Evolutionary conservation across 495 filamentous ascomycete genomes (phyloP).

Genomic region (Corynascus novoguineensis): DNA sequence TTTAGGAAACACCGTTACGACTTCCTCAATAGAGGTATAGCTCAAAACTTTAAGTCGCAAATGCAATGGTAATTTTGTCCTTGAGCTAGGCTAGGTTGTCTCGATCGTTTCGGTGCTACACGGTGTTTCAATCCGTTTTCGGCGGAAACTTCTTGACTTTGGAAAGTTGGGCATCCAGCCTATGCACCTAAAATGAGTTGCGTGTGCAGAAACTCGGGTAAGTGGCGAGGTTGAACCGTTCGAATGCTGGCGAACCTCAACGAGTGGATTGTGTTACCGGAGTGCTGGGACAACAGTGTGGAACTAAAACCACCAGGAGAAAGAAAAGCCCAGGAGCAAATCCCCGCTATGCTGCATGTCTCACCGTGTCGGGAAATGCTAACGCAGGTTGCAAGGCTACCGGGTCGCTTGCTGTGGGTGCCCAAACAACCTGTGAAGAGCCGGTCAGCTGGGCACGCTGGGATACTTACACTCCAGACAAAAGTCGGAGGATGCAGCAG

Average conservation of each 20-base stretch:
- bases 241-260: neutral
- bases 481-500: too few species aligned
- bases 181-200: neutral
- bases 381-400: slow-evolving; percentile 8
- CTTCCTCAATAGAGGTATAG: too few species aligned
- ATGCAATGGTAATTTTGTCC: neutral
- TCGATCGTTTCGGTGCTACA: neutral
- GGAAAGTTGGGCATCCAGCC: neutral
- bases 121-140: slow-evolving; percentile 2
- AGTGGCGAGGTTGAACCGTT: neutral
- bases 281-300: slow-evolving; percentile 5
- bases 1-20: neutral
- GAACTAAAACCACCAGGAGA: neutral
- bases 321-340: neutral
- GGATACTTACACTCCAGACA: neutral
- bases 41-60: too few species aligned
- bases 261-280: slow-evolving; percentile 8
- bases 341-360: slow-evolving; percentile 12
- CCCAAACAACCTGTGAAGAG: neutral
- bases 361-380: slow-evolving; percentile 6
- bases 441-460: neutral
- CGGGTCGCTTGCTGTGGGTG: neutral
- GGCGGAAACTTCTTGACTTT: neutral
- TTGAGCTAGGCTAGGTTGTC: neutral
- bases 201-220: neutral